phyloP scores from a whole-genome alignment of 2,329 filamentous ascomycete species.

The Escovopsis sp. region DNA sequence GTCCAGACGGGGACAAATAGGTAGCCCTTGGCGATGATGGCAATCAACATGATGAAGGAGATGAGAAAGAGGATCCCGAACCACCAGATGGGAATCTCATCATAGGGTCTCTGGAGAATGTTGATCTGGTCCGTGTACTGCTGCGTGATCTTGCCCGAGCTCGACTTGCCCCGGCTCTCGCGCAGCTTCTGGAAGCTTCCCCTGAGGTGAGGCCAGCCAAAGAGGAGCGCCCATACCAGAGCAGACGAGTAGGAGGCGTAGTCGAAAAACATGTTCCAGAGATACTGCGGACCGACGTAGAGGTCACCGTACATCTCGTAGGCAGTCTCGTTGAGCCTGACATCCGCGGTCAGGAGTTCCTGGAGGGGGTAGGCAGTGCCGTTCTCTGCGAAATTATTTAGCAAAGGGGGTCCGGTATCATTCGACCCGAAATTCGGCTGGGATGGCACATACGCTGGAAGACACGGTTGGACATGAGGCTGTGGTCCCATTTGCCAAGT shows the following conservation, averaged over 20 bases:
- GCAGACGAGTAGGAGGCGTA: slow-evolving; percentile 45
- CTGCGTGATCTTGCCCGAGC: slow-evolving; percentile 29
- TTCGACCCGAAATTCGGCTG: not conserved
- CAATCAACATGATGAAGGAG: slow-evolving; percentile 34
- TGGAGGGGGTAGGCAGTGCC: slow-evolving; percentile 21
- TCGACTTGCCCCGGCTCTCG: slow-evolving; percentile 18
- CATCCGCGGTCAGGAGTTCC: slow-evolving; percentile 18
- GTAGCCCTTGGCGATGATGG: slow-evolving; percentile 32
- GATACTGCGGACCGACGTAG: slow-evolving; percentile 41
- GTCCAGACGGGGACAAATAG: slow-evolving; percentile 47
- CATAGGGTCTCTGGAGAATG: slow-evolving; percentile 39
- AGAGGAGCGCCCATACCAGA: slow-evolving; percentile 42
- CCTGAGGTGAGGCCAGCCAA: slow-evolving; percentile 35
- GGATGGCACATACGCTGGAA: slow-evolving; percentile 20
- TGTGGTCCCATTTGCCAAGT: slow-evolving; percentile 34
- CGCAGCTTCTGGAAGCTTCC: slow-evolving; percentile 29
- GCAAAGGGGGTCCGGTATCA: not conserved
- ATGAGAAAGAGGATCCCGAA: slow-evolving; percentile 34
- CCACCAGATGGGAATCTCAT: slow-evolving; percentile 46
- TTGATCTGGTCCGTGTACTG: slow-evolving; percentile 46
- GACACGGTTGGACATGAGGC: slow-evolving; percentile 43
- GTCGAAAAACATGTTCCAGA: slow-evolving; percentile 46
- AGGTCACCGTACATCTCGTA: slow-evolving; percentile 35
- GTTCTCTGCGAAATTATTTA: slow-evolving; percentile 9
- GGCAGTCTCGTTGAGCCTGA: slow-evolving; percentile 31